These are phyloP conservation scores for Populus pruinosa DNA, from an alignment of 345 rosid species.

Conservation along the genomic window DNA sequence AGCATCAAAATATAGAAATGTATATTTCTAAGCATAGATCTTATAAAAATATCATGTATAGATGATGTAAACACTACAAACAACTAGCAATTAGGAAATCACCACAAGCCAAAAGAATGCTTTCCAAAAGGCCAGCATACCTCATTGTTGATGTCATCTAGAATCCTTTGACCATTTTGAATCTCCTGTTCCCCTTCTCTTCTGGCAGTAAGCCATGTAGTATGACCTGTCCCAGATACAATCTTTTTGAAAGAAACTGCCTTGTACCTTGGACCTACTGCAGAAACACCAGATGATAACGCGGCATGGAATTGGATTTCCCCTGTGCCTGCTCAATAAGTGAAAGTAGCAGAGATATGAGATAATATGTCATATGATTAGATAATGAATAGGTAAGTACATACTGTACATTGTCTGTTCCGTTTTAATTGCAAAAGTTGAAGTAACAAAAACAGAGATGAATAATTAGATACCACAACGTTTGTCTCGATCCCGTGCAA, in stretches of 20 bases:
- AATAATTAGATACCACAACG: constrained; percentile 42
- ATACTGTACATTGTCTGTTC: neutral
- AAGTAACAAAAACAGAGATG: neutral
- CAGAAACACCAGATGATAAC: constrained; percentile 59
- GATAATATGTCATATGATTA: neutral
- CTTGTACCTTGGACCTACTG: constrained; percentile 58
- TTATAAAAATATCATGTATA: neutral
- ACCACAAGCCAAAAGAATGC: neutral
- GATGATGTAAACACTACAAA: neutral
- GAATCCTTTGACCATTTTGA: constrained; percentile 63
- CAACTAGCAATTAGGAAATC: neutral
- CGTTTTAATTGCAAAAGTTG: constrained; percentile 1
- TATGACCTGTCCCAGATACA: neutral
- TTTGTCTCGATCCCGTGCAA: constrained; percentile 64
- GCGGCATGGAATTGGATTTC: constrained; percentile 59
- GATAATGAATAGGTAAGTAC: neutral
- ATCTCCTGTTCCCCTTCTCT: constrained; percentile 55
- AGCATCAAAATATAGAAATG: neutral
- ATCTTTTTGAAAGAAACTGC: constrained; percentile 47
- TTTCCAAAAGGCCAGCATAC: constrained; percentile 28
- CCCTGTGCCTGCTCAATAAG: constrained; percentile 45
- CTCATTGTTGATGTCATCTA: constrained; percentile 46
- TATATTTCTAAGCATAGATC: neutral
- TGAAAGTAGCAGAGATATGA: constrained; percentile 10
- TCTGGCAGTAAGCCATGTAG: constrained; percentile 68